Evolutionary conservation across 331 rosid species (phyloP).

Genomic region (Malus hybrid): DNA sequence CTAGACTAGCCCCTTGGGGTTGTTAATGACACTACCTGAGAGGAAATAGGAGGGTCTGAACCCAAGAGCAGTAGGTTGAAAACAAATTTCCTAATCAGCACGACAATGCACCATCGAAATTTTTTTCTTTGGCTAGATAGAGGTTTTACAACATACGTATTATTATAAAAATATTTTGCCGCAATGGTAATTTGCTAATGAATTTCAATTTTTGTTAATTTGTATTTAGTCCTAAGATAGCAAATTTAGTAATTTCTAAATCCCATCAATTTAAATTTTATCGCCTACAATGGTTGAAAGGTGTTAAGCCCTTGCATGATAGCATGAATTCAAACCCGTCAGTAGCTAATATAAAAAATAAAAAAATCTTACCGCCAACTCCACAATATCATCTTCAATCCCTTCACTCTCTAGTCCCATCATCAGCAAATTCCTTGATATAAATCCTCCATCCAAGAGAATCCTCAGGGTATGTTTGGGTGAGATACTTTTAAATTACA

Average conservation of each 20-base stretch:
- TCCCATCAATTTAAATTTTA: neutral
- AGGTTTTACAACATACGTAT: too few relatives aligned
- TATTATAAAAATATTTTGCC: neutral
- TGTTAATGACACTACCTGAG: too few relatives aligned
- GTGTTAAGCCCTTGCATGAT: fast-evolving
- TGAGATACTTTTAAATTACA: neutral
- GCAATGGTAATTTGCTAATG: neutral
- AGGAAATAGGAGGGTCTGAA: too few relatives aligned
- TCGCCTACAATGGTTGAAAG: too few relatives aligned
- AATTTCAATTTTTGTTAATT: too few relatives aligned
- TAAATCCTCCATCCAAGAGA: neutral
- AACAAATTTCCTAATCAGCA: too few relatives aligned
- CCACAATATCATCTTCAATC: neutral
- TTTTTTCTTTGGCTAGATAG: neutral
- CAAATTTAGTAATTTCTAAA: too few relatives aligned
- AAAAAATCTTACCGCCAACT: too few relatives aligned
- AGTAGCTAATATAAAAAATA: too few relatives aligned
- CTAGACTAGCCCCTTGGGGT: too few relatives aligned
- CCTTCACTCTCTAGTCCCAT: neutral
- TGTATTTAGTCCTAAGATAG: neutral
- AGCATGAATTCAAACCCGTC: fast-evolving
- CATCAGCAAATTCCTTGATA: neutral
- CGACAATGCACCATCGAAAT: too few relatives aligned
- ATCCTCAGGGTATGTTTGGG: neutral
- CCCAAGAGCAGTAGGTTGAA: too few relatives aligned